phyloP scores from a whole-genome alignment of 2,329 filamentous ascomycete genomes.

The Lachnellula arida region DNA sequence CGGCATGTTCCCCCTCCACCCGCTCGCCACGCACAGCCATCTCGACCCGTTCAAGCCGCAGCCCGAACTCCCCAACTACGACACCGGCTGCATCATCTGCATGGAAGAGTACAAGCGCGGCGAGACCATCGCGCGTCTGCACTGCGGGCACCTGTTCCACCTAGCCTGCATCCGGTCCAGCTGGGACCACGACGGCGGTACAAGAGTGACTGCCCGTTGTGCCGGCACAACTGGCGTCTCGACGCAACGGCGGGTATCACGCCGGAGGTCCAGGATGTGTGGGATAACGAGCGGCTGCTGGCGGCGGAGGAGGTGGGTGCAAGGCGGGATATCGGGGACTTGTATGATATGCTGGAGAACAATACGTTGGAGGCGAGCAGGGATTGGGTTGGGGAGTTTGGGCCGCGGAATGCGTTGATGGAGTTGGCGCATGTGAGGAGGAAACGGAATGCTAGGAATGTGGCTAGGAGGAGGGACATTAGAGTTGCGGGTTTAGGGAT shows the following conservation, averaged over 20 bases:
- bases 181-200: slow-evolving; percentile 6
- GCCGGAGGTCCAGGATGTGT: slow-evolving; percentile 11
- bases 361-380: background rate
- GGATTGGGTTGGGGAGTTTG: background rate
- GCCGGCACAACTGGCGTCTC: slow-evolving; percentile 2
- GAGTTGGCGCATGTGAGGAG: background rate
- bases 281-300: slow-evolving; percentile 5
- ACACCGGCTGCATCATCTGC: slow-evolving; percentile 10
- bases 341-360: background rate
- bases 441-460: background rate
- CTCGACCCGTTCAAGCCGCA: background rate
- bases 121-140: slow-evolving; percentile 6
- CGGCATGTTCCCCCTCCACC: slow-evolving; percentile 13
- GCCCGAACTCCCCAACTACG: background rate
- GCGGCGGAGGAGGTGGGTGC: background rate
- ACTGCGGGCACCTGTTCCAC: slow-evolving; percentile 18
- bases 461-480: background rate
- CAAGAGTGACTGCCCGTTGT: slow-evolving; percentile 3
- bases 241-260: slow-evolving; percentile 4
- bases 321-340: background rate
- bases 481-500: background rate
- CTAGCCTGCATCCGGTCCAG: slow-evolving; percentile 6
- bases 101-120: background rate
- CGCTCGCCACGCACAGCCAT: slow-evolving; percentile 3
- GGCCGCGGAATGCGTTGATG: background rate